A percentile compares a stretch with the other conserved stretches of the same genome.
Conservation (phyloP, 2,329 filamentous ascomycete species). For the Fusarium palustre region DNA sequence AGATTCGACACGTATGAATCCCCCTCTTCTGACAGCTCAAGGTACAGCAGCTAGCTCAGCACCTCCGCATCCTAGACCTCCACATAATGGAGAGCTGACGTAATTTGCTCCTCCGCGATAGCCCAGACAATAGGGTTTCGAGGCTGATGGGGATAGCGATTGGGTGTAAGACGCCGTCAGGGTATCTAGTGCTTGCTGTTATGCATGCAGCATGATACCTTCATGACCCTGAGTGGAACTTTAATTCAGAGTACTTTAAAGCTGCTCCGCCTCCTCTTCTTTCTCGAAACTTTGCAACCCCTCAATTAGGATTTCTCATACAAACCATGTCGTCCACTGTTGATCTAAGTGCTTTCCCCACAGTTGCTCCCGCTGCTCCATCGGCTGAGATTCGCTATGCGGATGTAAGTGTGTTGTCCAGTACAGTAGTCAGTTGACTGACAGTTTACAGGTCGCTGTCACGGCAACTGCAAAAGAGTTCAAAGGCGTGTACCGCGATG, state of each 20-base stretch:
- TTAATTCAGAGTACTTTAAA: constrained; percentile 32
- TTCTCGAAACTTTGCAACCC: constrained; percentile 14
- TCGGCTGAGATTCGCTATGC: constrained; percentile 42
- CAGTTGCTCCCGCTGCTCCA: constrained; percentile 36
- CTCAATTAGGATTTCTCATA: constrained; percentile 3
- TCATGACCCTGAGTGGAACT: constrained; percentile 38
- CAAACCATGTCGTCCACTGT: constrained; percentile 36
- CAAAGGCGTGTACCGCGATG: constrained; percentile 61
- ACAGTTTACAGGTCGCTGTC: constrained; percentile 50
- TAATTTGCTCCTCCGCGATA: constrained; percentile 25
- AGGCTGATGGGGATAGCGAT: constrained; percentile 15
- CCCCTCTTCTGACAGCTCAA: constrained; percentile 27
- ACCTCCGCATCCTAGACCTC: constrained; percentile 34
- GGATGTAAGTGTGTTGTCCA: constrained; percentile 29
- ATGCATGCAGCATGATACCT: constrained; percentile 40
- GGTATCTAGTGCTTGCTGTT: constrained; percentile 20
- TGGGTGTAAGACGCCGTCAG: constrained; percentile 19
- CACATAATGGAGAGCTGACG: constrained; percentile 40
- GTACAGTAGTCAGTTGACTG: background rate
- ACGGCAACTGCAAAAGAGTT: constrained; percentile 59
- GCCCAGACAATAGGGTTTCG: constrained; percentile 31
- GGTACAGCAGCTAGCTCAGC: constrained; percentile 13
- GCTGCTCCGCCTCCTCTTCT: constrained; percentile 6
- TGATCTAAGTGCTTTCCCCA: constrained; percentile 43
- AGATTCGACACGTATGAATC: constrained; percentile 23